A percentile compares a stretch with the other conserved stretches of the same genome.
Evolutionary conservation across 164 flowering plant species (phyloP).

Genomic region (Taxillus chinensis): DNA sequence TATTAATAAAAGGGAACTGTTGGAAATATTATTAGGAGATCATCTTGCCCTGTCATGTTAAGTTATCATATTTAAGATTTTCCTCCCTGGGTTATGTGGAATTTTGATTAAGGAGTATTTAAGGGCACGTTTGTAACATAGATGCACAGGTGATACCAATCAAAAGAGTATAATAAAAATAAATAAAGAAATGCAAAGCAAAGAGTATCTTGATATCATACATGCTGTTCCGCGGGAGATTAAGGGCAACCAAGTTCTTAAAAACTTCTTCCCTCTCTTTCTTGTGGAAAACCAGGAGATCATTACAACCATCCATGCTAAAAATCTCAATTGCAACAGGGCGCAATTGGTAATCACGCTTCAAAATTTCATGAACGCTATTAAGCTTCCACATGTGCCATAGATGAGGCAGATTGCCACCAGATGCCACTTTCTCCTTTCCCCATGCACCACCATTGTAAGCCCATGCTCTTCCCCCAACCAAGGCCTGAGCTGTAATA

Average conservation of each 20-base stretch:
- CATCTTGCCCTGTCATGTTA: too few species aligned
- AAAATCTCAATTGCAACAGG: conserved; percentile 98
- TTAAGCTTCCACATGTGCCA: conserved; percentile 99
- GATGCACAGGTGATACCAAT: background rate
- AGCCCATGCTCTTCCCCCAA: conserved; percentile 98
- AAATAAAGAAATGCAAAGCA: conserved; percentile 1
- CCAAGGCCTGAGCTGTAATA: conserved; percentile 35
- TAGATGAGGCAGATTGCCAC: conserved; percentile 79
- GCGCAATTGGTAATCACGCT: conserved; percentile 98
- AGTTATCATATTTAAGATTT: too few species aligned
- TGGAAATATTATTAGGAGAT: too few species aligned
- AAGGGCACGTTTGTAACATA: too few species aligned
- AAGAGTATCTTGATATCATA: conserved; percentile 24
- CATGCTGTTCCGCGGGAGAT: conserved; percentile 98
- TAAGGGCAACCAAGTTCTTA: conserved; percentile 86
- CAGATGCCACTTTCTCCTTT: conserved; percentile 70
- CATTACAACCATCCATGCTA: conserved; percentile 99
- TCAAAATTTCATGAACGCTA: conserved; percentile 88
- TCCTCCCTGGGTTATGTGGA: too few species aligned
- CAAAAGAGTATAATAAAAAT: background rate
- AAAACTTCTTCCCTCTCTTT: conserved; percentile 96
- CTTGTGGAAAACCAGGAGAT: conserved; percentile 97
- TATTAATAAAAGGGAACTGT: too few species aligned
- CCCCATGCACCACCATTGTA: conserved; percentile 99
- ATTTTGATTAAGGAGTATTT: background rate